Evolutionary conservation across 768 basidiomycete species (phyloP), one percentile per base, ranked within the genome.

Genomic region (Pulveroboletus sp.): DNA sequence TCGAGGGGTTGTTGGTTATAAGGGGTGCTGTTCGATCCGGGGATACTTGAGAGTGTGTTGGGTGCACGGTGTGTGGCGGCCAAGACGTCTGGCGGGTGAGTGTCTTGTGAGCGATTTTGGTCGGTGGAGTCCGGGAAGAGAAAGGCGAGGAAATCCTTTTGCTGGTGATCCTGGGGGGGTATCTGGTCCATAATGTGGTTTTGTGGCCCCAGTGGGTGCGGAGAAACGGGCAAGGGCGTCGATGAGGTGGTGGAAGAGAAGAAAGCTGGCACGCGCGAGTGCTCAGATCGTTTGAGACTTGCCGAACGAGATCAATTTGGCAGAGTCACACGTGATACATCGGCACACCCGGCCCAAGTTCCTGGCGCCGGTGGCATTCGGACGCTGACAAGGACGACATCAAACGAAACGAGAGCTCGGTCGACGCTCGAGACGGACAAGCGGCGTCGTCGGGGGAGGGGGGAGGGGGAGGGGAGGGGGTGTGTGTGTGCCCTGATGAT

Each of bases 1-100:
- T 78, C 81, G 67, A 82, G 71, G 49, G 76, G 78, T 6, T 53
- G 63, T 32, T 57, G 68, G 47, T 45, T 55, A 49, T 58, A 61
- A 28, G 42, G 9, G 17, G 51, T n/a, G 27, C 38, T 57, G 37
- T 10, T 50, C 5, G 53, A 51, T 56, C 39, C 58, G 0, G 57
- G 0, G 3, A 55, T 45, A 27, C 48, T 53, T 32, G 45, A 39
- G 26, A 53, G 26, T 17, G 38, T 33, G 0, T 28, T 44, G 10
- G 36, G 53, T 6, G 39, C 28, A 5, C 65, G 67, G 36, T 67
- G 8, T 1, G 36, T 24, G 7, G 31, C 26, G 32, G 40, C 39
- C 10, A 67, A 2, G 8, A 40, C 21, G 27, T 56, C 60, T 10
- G 47, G 48, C 30, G 61, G 65, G 46, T 57, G 59, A 7, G 36